These are phyloP conservation scores for Spatholobus suberectus DNA, from an alignment of 306 rosid species.

Conservation along the genomic window DNA sequence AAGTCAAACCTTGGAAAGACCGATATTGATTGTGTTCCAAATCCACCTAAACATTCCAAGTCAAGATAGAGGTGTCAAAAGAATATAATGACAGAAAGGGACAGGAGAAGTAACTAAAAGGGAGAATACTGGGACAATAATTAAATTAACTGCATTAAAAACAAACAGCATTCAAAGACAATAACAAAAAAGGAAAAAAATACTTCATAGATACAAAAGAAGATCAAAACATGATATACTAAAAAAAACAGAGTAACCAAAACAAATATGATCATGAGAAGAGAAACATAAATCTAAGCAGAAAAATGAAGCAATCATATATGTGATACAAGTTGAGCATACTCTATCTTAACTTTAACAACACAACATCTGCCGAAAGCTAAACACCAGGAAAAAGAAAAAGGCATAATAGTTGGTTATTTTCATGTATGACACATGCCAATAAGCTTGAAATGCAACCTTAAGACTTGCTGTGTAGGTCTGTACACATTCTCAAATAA, in stretches of 20 bases:
- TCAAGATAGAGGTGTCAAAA: slow-evolving; percentile 36
- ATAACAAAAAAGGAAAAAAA: not conserved
- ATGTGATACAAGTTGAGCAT: slow-evolving; percentile 4
- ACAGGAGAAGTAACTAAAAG: not conserved
- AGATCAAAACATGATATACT: not conserved
- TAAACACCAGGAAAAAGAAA: not conserved
- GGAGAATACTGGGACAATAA: slow-evolving; percentile 10
- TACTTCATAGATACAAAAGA: slow-evolving; percentile 33
- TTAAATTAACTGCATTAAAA: not conserved
- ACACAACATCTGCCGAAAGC: not conserved
- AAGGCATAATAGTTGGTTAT: not conserved
- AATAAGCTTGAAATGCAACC: slow-evolving; percentile 20
- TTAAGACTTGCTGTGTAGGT: slow-evolving; percentile 21
- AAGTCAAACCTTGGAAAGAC: slow-evolving; percentile 97
- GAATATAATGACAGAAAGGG: slow-evolving; percentile 7
- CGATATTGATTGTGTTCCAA: slow-evolving; percentile 99
- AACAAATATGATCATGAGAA: slow-evolving; percentile 1
- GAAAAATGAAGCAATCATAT: slow-evolving; percentile 18
- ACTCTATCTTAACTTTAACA: slow-evolving; percentile 16
- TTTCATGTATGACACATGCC: slow-evolving; percentile 4
- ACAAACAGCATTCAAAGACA: not conserved
- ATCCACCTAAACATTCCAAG: slow-evolving; percentile 75
- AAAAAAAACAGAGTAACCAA: not conserved
- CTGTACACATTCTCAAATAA: slow-evolving; percentile 17
- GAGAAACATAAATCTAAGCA: slow-evolving; percentile 30